Percentiles rank a stretch among this genome's conserved stretches.
These are phyloP conservation scores for Aureobasidium uvarum DNA, from an alignment of 2,329 filamentous ascomycete species.

Conservation along the genomic window DNA sequence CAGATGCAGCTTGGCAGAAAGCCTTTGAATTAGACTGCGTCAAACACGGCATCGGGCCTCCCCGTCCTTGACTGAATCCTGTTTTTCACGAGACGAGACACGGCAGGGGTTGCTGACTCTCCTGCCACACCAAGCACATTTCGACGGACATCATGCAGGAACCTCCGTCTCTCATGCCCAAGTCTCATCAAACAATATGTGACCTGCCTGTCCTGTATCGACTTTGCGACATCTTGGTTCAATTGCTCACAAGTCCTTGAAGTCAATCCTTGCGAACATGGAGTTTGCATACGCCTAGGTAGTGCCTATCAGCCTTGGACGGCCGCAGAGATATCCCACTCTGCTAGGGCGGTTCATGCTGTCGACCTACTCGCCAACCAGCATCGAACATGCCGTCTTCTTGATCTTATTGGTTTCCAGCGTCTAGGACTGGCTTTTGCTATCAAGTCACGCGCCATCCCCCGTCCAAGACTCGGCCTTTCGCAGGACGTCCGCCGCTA, in stretches of 20 bases:
- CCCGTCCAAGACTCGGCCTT: neutral
- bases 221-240: conserved; percentile 1
- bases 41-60: conserved; percentile 16
- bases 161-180: conserved; percentile 2
- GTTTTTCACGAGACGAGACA: conserved; percentile 16
- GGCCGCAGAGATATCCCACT: conserved; percentile 1
- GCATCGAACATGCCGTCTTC: neutral
- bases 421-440: neutral
- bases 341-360: conserved; percentile 10
- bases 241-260: neutral
- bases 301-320: neutral
- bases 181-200: neutral
- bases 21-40: neutral
- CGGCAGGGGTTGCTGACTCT: conserved; percentile 9
- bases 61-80: conserved; percentile 8
- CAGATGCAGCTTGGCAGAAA: neutral
- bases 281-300: conserved; percentile 4
- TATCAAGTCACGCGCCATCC: conserved; percentile 5
- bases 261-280: neutral
- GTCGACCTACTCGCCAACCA: conserved; percentile 5
- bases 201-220: neutral
- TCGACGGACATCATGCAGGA: conserved; percentile 8
- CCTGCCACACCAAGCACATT: neutral
- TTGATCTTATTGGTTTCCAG: conserved; percentile 22
- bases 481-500: neutral